Percentiles rank a stretch among this genome's conserved stretches.
phyloP scores from a whole-genome alignment of 1,284 basidiomycete genomes.

The Ustilago nuda region DNA sequence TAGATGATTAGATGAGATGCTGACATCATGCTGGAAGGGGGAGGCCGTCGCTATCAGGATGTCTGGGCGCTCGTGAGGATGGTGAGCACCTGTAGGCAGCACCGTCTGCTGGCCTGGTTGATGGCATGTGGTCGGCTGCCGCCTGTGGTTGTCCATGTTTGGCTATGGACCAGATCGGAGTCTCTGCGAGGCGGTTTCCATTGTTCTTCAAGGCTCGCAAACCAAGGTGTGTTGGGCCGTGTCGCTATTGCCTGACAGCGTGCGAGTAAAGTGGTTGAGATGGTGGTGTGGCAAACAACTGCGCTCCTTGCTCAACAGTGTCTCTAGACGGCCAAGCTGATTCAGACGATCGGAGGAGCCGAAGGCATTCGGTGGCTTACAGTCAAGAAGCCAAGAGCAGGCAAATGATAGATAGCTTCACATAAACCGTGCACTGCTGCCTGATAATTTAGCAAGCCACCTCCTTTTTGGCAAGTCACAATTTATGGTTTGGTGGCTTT shows the following conservation, averaged over 20 bases:
- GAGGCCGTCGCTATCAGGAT: background rate
- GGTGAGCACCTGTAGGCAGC: slow-evolving; percentile 6
- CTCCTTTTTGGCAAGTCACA: background rate
- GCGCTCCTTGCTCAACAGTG: too few relatives aligned
- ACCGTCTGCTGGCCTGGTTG: background rate
- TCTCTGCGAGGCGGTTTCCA: background rate
- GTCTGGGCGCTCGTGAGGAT: background rate
- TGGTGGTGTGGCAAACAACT: too few relatives aligned
- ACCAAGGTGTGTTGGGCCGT: background rate
- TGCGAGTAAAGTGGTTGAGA: background rate
- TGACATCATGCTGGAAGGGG: background rate
- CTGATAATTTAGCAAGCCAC: background rate
- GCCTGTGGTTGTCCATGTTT: slow-evolving; percentile 5
- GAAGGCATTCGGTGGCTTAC: background rate
- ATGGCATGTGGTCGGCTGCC: background rate
- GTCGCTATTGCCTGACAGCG: too few relatives aligned
- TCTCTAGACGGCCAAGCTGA: background rate
- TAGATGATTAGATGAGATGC: background rate
- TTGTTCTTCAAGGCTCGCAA: slow-evolving; percentile 1
- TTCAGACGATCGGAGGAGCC: background rate
- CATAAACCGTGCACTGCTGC: slow-evolving; percentile 1
- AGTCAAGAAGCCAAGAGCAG: background rate
- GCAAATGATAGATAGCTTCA: background rate
- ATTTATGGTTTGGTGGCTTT: background rate
- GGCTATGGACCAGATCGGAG: slow-evolving; percentile 10